Percentiles rank a stretch among this genome's conserved stretches.
Evolutionary conservation across 495 filamentous ascomycete species (phyloP).

Genomic region (Penicillium pancosmium): DNA sequence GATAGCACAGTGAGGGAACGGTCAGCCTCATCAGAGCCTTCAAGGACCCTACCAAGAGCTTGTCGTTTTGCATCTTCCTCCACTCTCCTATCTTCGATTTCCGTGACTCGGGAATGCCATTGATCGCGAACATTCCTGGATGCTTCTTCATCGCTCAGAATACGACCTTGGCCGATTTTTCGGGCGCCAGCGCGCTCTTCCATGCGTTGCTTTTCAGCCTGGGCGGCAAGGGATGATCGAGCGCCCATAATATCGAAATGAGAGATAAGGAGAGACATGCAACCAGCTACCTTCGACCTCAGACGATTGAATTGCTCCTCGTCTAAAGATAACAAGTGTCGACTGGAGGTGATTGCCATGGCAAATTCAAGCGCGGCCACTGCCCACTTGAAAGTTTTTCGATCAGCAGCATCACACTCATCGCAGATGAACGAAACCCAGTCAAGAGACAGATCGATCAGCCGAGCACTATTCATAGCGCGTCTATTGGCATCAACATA

Average conservation of each 20-base stretch:
- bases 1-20: conserved; percentile 91
- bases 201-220: conserved; percentile 82
- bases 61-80: conserved; percentile 86
- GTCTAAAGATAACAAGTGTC: conserved; percentile 84
- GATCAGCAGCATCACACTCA: conserved; percentile 91
- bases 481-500: conserved; percentile 93
- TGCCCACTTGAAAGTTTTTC: conserved; percentile 96
- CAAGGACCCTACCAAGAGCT: conserved; percentile 84
- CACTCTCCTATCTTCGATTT: conserved; percentile 76
- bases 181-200: conserved; percentile 76
- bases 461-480: conserved; percentile 93
- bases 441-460: conserved; percentile 89
- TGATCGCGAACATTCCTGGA: conserved; percentile 70
- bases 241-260: conserved; percentile 99
- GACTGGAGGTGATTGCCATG: conserved; percentile 93
- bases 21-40: conserved; percentile 93
- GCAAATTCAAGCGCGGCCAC: conserved; percentile 94
- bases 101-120: conserved; percentile 67
- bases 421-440: conserved; percentile 99
- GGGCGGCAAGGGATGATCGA: conserved; percentile 85
- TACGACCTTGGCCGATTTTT: conserved; percentile 71
- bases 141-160: conserved; percentile 85
- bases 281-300: conserved; percentile 88
- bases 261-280: conserved; percentile 96
- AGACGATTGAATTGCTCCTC: conserved; percentile 82